A percentile compares a stretch with the other conserved stretches of the same genome.
Conservation (phyloP, 352 stramenopile genomes). For the Paralagenidium karlingii region DNA sequence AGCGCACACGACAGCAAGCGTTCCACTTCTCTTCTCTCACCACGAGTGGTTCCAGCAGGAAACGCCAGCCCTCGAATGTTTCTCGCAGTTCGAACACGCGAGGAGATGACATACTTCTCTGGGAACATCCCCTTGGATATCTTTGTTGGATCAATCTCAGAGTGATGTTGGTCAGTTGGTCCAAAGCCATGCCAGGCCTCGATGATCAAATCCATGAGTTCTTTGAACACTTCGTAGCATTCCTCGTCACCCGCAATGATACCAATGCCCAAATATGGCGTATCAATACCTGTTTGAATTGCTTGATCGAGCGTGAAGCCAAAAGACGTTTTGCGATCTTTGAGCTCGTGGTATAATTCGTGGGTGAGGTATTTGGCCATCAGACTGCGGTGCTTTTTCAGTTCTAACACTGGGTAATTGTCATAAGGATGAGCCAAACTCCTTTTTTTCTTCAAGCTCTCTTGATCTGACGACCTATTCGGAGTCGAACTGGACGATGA, state of each 20-base stretch:
- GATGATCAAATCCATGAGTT: constrained; percentile 68
- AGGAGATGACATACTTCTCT: constrained; percentile 82
- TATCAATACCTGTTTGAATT: constrained; percentile 62
- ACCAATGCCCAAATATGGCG: constrained; percentile 55
- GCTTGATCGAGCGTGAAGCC: constrained; percentile 78
- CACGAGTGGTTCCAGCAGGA: constrained; percentile 55
- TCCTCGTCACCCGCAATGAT: constrained; percentile 73
- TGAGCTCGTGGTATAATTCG: constrained; percentile 59
- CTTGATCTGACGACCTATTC: too few species aligned
- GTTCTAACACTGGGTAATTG: constrained; percentile 71
- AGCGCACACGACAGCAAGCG: constrained; percentile 61
- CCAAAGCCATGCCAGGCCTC: constrained; percentile 72
- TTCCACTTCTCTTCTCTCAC: constrained; percentile 54
- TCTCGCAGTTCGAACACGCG: constrained; percentile 74
- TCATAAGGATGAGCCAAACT: too few species aligned
- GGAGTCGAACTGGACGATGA: too few species aligned
- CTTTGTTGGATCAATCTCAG: constrained; percentile 63
- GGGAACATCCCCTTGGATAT: constrained; percentile 32
- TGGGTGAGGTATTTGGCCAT: constrained; percentile 69
- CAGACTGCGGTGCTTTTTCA: constrained; percentile 54
- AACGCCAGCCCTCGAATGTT: constrained; percentile 75
- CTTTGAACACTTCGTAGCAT: constrained; percentile 69
- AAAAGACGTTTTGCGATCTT: constrained; percentile 35
- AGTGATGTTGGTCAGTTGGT: constrained; percentile 40
- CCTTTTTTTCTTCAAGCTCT: too few species aligned